Evolutionary conservation across 257 asterid genomes (phyloP).

Genomic region (Solanum pimpinellifolium): DNA sequence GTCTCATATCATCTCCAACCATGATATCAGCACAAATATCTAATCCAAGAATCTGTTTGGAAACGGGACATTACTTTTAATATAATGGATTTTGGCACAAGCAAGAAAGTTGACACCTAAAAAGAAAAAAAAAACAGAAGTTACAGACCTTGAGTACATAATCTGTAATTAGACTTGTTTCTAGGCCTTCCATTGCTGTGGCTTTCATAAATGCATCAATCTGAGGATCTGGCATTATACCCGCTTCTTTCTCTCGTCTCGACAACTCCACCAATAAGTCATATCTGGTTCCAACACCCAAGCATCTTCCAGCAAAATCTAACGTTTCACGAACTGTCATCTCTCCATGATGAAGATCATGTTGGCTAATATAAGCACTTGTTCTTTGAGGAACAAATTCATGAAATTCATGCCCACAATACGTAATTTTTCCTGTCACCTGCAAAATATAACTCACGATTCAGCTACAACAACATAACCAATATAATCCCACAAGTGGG

Average conservation of each 20-base stretch:
- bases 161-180: constrained; percentile 73
- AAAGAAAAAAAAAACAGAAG: neutral
- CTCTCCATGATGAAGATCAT: constrained; percentile 85
- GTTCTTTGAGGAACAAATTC: constrained; percentile 86
- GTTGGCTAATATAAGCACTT: constrained; percentile 83
- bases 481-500: neutral
- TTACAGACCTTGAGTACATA: constrained; percentile 68
- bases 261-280: constrained; percentile 55
- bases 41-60: constrained; percentile 70
- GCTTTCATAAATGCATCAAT: constrained; percentile 73
- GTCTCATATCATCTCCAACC: constrained; percentile 93
- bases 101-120: neutral
- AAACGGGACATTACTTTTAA: neutral
- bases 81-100: neutral
- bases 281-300: constrained; percentile 87
- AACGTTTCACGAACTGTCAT: constrained; percentile 91
- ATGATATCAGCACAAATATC: constrained; percentile 79
- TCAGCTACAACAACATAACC: neutral
- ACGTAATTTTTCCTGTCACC: constrained; percentile 65
- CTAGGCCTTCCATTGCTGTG: constrained; percentile 64
- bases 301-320: constrained; percentile 83
- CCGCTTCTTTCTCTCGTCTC: constrained; percentile 46
- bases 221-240: constrained; percentile 60
- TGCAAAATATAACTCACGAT: constrained; percentile 1
- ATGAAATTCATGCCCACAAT: constrained; percentile 71